These are phyloP conservation scores for Wickerhamomyces kurtzmanii DNA, from an alignment of 805 yeast genomes.

Conservation along the genomic window DNA sequence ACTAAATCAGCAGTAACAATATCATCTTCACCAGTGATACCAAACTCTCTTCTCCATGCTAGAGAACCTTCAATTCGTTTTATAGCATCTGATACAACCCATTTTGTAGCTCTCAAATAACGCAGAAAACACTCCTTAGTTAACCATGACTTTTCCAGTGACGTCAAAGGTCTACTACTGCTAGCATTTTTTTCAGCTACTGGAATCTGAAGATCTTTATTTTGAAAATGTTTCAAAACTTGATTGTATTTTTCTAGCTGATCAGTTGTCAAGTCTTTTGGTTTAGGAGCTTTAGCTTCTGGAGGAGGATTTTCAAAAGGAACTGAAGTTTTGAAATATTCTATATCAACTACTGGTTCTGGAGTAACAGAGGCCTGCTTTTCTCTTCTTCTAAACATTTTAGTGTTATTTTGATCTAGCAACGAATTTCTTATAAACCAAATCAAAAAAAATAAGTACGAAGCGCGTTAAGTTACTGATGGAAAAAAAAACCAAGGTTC, in stretches of 20 bases:
- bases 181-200: slow-evolving; percentile 31
- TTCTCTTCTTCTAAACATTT: slow-evolving; percentile 13
- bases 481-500: no score
- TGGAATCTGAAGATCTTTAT: slow-evolving; percentile 42
- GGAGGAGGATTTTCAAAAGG: slow-evolving; percentile 55
- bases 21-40: slow-evolving; percentile 49
- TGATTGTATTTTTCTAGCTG: slow-evolving; percentile 51
- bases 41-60: slow-evolving; percentile 93
- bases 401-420: no score
- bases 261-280: slow-evolving; percentile 33
- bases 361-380: slow-evolving; percentile 11
- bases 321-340: slow-evolving; percentile 18
- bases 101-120: slow-evolving; percentile 88
- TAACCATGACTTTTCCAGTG: slow-evolving; percentile 80
- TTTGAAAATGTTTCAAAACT: slow-evolving; percentile 55
- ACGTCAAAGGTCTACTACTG: slow-evolving; percentile 25
- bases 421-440: no score
- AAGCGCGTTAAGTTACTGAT: no score
- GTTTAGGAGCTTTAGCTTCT: slow-evolving; percentile 39
- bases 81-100: slow-evolving; percentile 67
- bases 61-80: slow-evolving; percentile 67
- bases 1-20: slow-evolving; percentile 45
- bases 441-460: no score
- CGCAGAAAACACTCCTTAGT: slow-evolving; percentile 86
- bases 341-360: slow-evolving; percentile 16